phyloP scores from a whole-genome alignment of 495 filamentous ascomycete species.

The Hypoxylon subgilvum region DNA sequence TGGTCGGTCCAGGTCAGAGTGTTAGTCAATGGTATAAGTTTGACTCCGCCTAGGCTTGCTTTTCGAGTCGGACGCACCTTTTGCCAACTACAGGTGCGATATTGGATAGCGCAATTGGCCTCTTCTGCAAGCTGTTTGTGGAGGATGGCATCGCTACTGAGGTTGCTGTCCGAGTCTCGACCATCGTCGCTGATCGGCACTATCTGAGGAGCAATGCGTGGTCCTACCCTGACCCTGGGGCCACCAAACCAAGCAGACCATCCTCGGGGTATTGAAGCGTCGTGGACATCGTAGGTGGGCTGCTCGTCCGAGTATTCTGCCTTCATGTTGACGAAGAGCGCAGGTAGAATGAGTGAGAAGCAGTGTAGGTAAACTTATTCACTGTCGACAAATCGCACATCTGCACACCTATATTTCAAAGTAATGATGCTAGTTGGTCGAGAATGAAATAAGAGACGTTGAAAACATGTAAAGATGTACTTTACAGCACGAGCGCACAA shows the following conservation, averaged over 20 bases:
- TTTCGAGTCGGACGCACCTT: slow-evolving; percentile 63
- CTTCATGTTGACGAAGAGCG: slow-evolving; percentile 23
- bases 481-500: too few species aligned
- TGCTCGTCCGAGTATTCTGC: slow-evolving; percentile 31
- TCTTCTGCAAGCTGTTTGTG: slow-evolving; percentile 80
- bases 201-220: slow-evolving; percentile 51
- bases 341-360: not conserved
- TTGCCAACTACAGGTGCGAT: slow-evolving; percentile 87
- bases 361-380: too few species aligned
- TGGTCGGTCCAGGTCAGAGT: not conserved
- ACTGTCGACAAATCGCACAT: too few species aligned
- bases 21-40: slow-evolving; percentile 13
- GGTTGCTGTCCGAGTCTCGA: slow-evolving; percentile 48
- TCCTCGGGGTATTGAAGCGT: slow-evolving; percentile 17
- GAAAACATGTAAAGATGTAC: too few species aligned
- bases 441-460: too few species aligned
- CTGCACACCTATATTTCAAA: too few species aligned
- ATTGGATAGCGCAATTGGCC: slow-evolving; percentile 79
- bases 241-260: slow-evolving; percentile 50
- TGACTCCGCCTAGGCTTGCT: slow-evolving; percentile 4
- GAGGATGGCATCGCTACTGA: slow-evolving; percentile 56
- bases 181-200: slow-evolving; percentile 41
- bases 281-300: slow-evolving; percentile 14
- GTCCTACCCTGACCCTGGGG: slow-evolving; percentile 43
- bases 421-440: too few species aligned